Percentiles rank a stretch among this genome's conserved stretches.
Evolutionary conservation across 2,329 filamentous ascomycete genomes (phyloP).

Genomic region (Bipolaris sorokiniana): DNA sequence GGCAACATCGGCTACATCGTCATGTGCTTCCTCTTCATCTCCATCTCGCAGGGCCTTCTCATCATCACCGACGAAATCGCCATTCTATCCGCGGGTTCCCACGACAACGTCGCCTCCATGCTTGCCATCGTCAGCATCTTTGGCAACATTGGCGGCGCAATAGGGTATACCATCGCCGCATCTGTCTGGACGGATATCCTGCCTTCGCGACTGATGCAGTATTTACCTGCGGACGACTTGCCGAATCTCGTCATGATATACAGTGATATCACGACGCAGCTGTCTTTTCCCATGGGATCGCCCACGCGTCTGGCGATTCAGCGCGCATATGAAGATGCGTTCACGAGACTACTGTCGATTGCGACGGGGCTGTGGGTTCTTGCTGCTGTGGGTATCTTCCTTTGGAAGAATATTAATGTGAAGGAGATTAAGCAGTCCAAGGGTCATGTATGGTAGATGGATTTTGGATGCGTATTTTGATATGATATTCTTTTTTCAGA

Average conservation of each 20-base stretch:
- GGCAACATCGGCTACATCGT: slow-evolving; percentile 37
- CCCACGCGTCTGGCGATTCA: slow-evolving; percentile 52
- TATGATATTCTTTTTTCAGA: too few species aligned
- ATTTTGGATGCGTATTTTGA: too few species aligned
- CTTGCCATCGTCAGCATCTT: slow-evolving; percentile 61
- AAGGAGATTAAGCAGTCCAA: slow-evolving; percentile 15
- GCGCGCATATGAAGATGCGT: slow-evolving; percentile 32
- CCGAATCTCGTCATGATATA: slow-evolving; percentile 53
- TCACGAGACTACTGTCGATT: slow-evolving; percentile 16
- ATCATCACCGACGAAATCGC: slow-evolving; percentile 32
- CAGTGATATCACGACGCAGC: slow-evolving; percentile 59
- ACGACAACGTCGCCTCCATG: slow-evolving; percentile 55
- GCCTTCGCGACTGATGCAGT: slow-evolving; percentile 11
- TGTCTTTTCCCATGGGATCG: slow-evolving; percentile 58
- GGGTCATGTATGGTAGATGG: slow-evolving; percentile 1
- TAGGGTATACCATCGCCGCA: slow-evolving; percentile 59
- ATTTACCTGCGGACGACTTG: slow-evolving; percentile 51
- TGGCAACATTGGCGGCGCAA: slow-evolving; percentile 59
- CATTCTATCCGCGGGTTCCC: slow-evolving; percentile 39
- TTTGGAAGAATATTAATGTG: slow-evolving; percentile 21
- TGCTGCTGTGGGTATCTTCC: slow-evolving; percentile 14
- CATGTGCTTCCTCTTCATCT: slow-evolving; percentile 41
- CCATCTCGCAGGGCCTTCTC: slow-evolving; percentile 31
- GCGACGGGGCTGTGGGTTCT: slow-evolving; percentile 16
- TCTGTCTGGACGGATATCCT: slow-evolving; percentile 64